These are phyloP conservation scores for Salvia sclarea DNA, from an alignment of 305 asterid genomes.

Conservation along the genomic window DNA sequence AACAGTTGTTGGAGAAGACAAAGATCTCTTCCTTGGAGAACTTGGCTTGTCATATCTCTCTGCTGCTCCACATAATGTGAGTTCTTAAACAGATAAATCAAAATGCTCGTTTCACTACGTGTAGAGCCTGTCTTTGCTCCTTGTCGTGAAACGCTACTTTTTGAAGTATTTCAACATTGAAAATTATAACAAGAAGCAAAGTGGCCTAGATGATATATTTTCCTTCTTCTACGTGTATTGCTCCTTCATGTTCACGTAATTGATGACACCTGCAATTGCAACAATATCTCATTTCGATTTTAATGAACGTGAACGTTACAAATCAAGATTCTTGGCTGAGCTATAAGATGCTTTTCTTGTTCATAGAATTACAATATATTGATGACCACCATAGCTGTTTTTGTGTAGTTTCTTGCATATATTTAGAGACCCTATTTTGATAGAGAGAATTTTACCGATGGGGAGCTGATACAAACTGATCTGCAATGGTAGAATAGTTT, in stretches of 20 bases:
- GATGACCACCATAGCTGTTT: not conserved
- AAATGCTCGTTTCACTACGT: not conserved
- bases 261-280: not conserved
- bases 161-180: not conserved
- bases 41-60: conserved; percentile 65
- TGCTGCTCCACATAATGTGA: conserved; percentile 64
- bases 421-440: not conserved
- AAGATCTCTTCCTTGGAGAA: conserved; percentile 76
- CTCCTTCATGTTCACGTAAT: not conserved
- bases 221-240: not conserved
- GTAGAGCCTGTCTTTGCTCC: not conserved
- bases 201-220: not conserved
- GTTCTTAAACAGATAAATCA: conserved; percentile 3
- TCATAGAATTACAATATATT: not conserved
- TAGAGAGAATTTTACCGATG: not conserved
- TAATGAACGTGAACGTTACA: not conserved
- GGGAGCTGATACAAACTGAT: not conserved
- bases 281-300: not conserved
- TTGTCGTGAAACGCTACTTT: not conserved
- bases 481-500: not conserved
- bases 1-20: conserved; percentile 67
- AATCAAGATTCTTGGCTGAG: not conserved
- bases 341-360: not conserved
- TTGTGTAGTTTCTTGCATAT: not conserved
- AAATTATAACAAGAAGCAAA: not conserved